A percentile compares a stretch with the other conserved stretches of the same genome.
Evolutionary conservation across 139 green algal genomes (phyloP).

Genomic region (Mesotaenium endlicherianum): DNA sequence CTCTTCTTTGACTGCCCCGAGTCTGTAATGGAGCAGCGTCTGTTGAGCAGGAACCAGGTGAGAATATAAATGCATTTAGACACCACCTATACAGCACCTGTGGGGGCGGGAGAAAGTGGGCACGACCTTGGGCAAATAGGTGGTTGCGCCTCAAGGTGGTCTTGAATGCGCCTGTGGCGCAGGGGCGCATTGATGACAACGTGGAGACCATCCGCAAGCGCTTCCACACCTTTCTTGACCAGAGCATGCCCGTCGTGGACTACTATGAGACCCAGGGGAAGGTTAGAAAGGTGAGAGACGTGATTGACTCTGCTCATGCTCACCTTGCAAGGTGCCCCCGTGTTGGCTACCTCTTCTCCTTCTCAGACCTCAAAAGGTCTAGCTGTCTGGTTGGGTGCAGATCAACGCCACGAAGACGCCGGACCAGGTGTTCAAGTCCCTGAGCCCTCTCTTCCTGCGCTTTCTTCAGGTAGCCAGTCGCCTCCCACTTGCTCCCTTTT

Average conservation of each 20-base stretch:
- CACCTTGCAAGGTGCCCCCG: too few species aligned
- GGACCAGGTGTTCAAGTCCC: slow-evolving; percentile 16
- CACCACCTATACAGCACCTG: too few species aligned
- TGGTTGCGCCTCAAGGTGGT: too few species aligned
- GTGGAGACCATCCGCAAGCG: slow-evolving; percentile 93
- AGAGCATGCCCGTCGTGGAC: slow-evolving; percentile 39
- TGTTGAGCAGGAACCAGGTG: slow-evolving; percentile 68
- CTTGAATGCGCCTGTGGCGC: not conserved
- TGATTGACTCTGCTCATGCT: too few species aligned
- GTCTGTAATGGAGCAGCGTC: slow-evolving; percentile 80
- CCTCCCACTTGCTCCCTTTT: not conserved
- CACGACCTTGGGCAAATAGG: too few species aligned
- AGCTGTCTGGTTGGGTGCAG: too few species aligned
- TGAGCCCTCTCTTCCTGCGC: slow-evolving; percentile 1
- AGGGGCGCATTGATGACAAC: slow-evolving; percentile 92
- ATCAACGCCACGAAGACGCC: slow-evolving; percentile 12
- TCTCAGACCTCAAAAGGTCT: too few species aligned
- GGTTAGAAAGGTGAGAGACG: slow-evolving; percentile 21
- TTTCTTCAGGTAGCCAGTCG: slow-evolving; percentile 25
- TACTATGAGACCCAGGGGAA: slow-evolving; percentile 40
- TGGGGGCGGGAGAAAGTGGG: too few species aligned
- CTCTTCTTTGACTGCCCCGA: slow-evolving; percentile 95
- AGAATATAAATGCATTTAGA: too few species aligned
- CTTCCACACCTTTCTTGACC: slow-evolving; percentile 74
- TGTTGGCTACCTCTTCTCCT: too few species aligned